phyloP scores from a whole-genome alignment of 371 early-diverging fungal species.

The Apophysomyces elegans region DNA sequence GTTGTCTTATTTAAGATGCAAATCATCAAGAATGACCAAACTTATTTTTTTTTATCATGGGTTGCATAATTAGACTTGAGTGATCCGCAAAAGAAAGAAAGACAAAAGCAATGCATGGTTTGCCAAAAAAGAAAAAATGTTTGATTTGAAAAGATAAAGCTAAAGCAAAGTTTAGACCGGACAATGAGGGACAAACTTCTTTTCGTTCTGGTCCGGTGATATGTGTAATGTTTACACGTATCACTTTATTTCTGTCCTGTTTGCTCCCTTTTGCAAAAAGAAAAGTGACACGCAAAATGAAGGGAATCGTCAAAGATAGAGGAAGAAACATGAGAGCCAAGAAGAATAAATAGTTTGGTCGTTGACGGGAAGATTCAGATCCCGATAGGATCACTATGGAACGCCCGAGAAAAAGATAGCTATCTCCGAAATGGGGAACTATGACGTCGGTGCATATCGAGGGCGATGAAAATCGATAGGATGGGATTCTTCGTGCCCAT shows the following conservation, averaged over 20 bases:
- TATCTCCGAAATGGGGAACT: conserved; percentile 1
- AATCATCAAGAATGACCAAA: neutral
- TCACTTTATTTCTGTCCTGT: no score
- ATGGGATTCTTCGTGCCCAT: neutral
- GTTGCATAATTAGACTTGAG: neutral
- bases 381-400: no score
- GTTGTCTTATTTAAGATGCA: no score
- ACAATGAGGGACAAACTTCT: neutral
- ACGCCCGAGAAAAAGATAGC: no score
- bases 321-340: no score
- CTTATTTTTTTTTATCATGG: neutral
- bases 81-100: neutral
- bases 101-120: conserved; percentile 1
- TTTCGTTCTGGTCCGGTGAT: neutral
- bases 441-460: neutral
- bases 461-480: neutral
- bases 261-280: neutral
- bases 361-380: no score
- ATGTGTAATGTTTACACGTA: no score
- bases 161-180: conserved; percentile 10
- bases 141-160: conserved; percentile 8
- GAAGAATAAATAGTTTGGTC: no score
- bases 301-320: neutral
- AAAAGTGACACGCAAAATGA: neutral
- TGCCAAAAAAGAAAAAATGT: neutral